A percentile compares a stretch with the other conserved stretches of the same genome.
These are phyloP conservation scores for Steccherinum ochraceum DNA, from an alignment of 768 basidiomycete genomes.

Conservation along the genomic window DNA sequence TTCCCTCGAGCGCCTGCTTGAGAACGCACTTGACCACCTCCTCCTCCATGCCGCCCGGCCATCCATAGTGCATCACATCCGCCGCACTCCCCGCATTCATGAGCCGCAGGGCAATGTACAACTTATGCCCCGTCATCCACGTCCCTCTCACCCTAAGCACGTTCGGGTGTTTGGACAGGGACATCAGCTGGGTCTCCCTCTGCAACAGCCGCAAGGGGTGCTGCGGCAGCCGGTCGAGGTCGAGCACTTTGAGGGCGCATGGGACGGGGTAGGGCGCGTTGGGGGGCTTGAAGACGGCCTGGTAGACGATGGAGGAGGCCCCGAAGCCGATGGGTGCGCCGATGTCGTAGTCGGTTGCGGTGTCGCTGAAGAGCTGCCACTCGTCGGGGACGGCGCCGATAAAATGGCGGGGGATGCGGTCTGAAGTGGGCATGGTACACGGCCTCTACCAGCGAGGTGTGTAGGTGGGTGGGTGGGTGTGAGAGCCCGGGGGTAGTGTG, in stretches of 20 bases:
- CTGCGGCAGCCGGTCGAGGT: conserved; percentile 73
- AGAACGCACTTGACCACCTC: conserved; percentile 82
- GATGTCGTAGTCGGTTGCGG: conserved; percentile 64
- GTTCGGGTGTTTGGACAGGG: conserved; percentile 88
- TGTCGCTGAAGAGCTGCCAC: conserved; percentile 71
- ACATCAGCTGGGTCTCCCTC: conserved; percentile 89
- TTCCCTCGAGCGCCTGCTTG: conserved; percentile 80
- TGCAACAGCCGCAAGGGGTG: conserved; percentile 67
- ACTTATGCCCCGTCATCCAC: conserved; percentile 80
- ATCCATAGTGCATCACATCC: conserved; percentile 79
- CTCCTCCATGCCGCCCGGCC: conserved; percentile 88
- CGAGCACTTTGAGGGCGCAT: conserved; percentile 85
- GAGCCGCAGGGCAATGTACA: conserved; percentile 81
- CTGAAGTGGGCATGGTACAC: conserved; percentile 10
- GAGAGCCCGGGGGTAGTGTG: neutral
- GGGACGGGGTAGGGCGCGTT: conserved; percentile 36
- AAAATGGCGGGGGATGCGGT: conserved; percentile 32
- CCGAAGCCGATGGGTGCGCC: conserved; percentile 84
- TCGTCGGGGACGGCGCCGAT: conserved; percentile 83
- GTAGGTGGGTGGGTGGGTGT: too few relatives aligned
- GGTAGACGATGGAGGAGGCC: conserved; percentile 86
- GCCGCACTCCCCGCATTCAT: conserved; percentile 87
- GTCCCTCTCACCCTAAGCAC: conserved; percentile 87
- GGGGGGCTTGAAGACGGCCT: conserved; percentile 55
- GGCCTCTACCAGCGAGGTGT: neutral